phyloP scores from a whole-genome alignment of 169 alveolate species.

The Nephromyces sp. region DNA sequence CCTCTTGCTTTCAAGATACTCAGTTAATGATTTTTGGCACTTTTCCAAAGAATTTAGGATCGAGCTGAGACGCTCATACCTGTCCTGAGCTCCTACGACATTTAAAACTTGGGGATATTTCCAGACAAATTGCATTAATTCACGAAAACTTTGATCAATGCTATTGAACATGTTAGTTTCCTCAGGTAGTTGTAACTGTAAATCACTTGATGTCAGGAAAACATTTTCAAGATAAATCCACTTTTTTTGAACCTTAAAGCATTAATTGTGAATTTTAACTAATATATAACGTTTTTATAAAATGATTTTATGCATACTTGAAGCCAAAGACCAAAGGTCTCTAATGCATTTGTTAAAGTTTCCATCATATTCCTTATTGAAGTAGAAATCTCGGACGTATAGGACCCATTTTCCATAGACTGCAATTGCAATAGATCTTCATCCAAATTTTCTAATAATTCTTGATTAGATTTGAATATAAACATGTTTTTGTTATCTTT shows the following conservation, averaged over 20 bases:
- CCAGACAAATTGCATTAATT: slow-evolving; percentile 69
- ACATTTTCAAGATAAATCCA: slow-evolving; percentile 87
- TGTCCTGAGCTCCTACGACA: slow-evolving; percentile 66
- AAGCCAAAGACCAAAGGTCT: slow-evolving; percentile 83
- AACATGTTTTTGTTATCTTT: slow-evolving; percentile 67
- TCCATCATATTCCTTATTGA: slow-evolving; percentile 78
- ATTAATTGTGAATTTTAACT: neutral
- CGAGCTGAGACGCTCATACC: slow-evolving; percentile 66
- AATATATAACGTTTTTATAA: neutral
- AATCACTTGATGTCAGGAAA: slow-evolving; percentile 83
- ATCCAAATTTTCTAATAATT: slow-evolving; percentile 68
- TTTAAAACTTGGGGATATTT: slow-evolving; percentile 66
- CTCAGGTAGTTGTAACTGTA: slow-evolving; percentile 81
- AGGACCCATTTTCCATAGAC: slow-evolving; percentile 69
- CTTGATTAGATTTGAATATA: slow-evolving; percentile 75
- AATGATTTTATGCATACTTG: slow-evolving; percentile 13
- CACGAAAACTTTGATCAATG: slow-evolving; percentile 66
- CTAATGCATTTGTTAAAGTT: slow-evolving; percentile 73
- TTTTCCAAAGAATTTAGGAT: slow-evolving; percentile 73
- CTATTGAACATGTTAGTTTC: slow-evolving; percentile 81
- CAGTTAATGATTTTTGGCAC: slow-evolving; percentile 72
- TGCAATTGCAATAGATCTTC: slow-evolving; percentile 80
- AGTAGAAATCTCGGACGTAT: slow-evolving; percentile 64
- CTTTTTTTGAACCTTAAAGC: slow-evolving; percentile 50
- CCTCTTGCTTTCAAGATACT: slow-evolving; percentile 82